Base-by-base conservation (phyloP, 106 monocot genomes). In the Dendrobium officinale region DNA sequence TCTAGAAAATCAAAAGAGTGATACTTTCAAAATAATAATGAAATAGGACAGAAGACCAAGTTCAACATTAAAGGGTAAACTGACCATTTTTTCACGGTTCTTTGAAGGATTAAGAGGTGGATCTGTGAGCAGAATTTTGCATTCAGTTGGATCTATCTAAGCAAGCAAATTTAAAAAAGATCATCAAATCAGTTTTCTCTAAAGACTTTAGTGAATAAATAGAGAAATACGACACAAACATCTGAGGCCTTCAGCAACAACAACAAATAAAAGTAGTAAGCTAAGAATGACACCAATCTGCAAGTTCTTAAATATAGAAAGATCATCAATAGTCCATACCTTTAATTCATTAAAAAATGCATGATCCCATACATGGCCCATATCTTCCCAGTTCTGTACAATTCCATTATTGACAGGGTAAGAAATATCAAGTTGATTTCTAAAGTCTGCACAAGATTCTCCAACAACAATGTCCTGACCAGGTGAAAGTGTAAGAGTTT, bases 311-410 rank as follows among this genome's bases (percentile, higher is more conserved):
- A 0, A 42, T 74, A 19, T 20, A 55, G 7, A 33, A 51, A 48
- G n/a, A 27, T 54, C 79, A 75, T 79, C 77, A 79, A 72, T 20
- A 19, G 37, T 3, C 37, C 37, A 56, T 84, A 91, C 98, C 86
- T 95, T 92, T 13, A 98, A 80, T 81, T 98, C 95, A 75, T 92
- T 93, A 80, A 67, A 89, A 77, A 98, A 98, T 26, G 95, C 92
- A 87, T 98, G 98, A 78, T 98, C 92, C 92, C 94, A 98, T 17
- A 98, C 85, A 85, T 98, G 91, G 55, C 84, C 85, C 95, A 98
- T 98, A 82, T 95, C 98, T 68, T 98, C 98, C 98, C 98, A 98
- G 59, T 95, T 95, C 77, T 98, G 98, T 82, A 98, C 92, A 80
- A 98, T 98, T 5, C 98, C 98, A 88, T 95, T 98, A 72, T 77